Percentiles rank a stretch among this genome's conserved stretches.
Evolutionary conservation across 495 filamentous ascomycete species (phyloP).

Genomic region (Aspergillus wentii): DNA sequence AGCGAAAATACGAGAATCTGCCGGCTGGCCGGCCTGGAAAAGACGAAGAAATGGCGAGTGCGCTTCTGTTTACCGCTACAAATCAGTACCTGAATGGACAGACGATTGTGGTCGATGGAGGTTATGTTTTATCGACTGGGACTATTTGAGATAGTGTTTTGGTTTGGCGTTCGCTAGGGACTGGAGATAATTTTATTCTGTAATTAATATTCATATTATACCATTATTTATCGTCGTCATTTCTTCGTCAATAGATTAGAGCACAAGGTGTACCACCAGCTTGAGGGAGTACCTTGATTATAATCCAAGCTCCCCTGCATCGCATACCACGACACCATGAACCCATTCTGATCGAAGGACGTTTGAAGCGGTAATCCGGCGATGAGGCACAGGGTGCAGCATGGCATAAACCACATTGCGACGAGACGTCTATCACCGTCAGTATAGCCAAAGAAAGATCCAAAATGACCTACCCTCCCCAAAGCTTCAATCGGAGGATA

Average conservation of each 20-base stretch:
- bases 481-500: constrained; percentile 88
- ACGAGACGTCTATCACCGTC: constrained; percentile 36
- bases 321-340: constrained; percentile 80
- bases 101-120: constrained; percentile 63
- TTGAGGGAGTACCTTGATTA: too few species aligned
- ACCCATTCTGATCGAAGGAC: constrained; percentile 91
- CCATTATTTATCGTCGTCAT: not conserved
- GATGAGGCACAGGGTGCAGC: constrained; percentile 68
- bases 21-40: constrained; percentile 59
- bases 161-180: not conserved
- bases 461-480: constrained; percentile 61
- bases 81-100: constrained; percentile 74
- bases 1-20: constrained; percentile 55
- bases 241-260: not conserved
- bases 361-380: constrained; percentile 81
- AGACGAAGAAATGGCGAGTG: constrained; percentile 70
- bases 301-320: constrained; percentile 73
- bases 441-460: not conserved
- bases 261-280: too few species aligned
- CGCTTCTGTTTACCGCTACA: constrained; percentile 54
- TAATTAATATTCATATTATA: not conserved
- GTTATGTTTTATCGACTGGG: constrained; percentile 40
- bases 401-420: constrained; percentile 95
- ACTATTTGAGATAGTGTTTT: constrained; percentile 10
- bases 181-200: not conserved